A percentile compares a stretch with the other conserved stretches of the same genome.
Evolutionary conservation across 805 yeast genomes (phyloP).

Genomic region (Wickerhamomyces mucosus): DNA sequence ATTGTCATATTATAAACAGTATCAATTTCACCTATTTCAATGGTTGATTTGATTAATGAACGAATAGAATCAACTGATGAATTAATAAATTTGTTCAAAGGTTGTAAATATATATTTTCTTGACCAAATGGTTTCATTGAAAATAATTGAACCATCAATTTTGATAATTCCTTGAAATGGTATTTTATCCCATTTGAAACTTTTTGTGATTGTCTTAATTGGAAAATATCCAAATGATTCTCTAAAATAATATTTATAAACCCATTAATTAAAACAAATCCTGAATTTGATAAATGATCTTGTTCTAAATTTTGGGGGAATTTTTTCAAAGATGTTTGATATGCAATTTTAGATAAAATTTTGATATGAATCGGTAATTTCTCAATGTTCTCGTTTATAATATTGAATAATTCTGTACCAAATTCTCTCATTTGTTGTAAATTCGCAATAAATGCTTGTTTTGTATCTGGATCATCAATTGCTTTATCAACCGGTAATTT

Average conservation of each 20-base stretch:
- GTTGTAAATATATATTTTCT: conserved; percentile 62
- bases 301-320: conserved; percentile 53
- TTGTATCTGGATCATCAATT: conserved; percentile 69
- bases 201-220: conserved; percentile 13
- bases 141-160: conserved; percentile 56
- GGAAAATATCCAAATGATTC: conserved; percentile 43
- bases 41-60: conserved; percentile 34
- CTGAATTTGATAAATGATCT: conserved; percentile 56
- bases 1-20: conserved; percentile 48
- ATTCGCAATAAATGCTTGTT: conserved; percentile 60
- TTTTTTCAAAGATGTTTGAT: conserved; percentile 27
- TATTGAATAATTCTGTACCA: conserved; percentile 48
- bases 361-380: conserved; percentile 48
- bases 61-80: conserved; percentile 39
- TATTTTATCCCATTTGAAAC: conserved; percentile 24
- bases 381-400: conserved; percentile 34
- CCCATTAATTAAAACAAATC: conserved; percentile 49
- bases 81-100: conserved; percentile 64
- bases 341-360: conserved; percentile 41
- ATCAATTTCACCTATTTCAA: conserved; percentile 50
- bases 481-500: conserved; percentile 53
- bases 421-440: conserved; percentile 67
- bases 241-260: conserved; percentile 45
- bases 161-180: conserved; percentile 43
- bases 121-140: conserved; percentile 56